Conservation (phyloP, 495 filamentous ascomycete species). For the Neurospora sp. region DNA sequence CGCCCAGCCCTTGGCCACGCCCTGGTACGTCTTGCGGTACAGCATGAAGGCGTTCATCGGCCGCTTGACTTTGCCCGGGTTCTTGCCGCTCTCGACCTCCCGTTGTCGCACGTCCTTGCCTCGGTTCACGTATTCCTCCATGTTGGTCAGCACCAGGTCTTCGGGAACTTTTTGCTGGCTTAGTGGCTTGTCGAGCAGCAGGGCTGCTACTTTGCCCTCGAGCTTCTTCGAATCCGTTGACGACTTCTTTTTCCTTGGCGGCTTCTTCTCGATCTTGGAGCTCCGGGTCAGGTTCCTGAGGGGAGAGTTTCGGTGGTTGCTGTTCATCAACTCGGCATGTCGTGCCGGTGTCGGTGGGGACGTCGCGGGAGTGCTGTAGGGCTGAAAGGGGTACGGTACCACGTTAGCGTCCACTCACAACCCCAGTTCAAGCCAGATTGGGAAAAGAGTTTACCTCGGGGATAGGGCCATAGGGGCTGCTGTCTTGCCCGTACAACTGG, state of each 20-base stretch:
- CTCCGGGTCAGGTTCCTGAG: conserved; percentile 13
- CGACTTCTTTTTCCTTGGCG: conserved; percentile 31
- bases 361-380: conserved; percentile 41
- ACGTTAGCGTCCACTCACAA: conserved; percentile 5
- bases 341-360: conserved; percentile 39
- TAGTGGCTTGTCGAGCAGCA: conserved; percentile 55
- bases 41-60: conserved; percentile 99
- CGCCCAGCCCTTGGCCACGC: conserved; percentile 73
- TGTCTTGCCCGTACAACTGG: conserved; percentile 27
- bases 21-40: conserved; percentile 87
- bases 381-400: conserved; percentile 11
- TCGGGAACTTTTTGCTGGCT: conserved; percentile 50
- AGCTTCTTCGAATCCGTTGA: not conserved
- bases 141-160: conserved; percentile 57
- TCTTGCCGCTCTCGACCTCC: conserved; percentile 58
- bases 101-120: conserved; percentile 50
- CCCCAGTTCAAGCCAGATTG: not conserved
- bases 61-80: conserved; percentile 69
- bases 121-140: conserved; percentile 72
- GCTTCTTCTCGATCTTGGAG: conserved; percentile 25
- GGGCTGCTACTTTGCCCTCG: conserved; percentile 31
- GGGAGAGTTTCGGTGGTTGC: conserved; percentile 1
- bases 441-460: conserved; percentile 11
- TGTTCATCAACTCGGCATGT: conserved; percentile 21
- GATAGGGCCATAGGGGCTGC: conserved; percentile 21